A percentile compares a stretch with the other conserved stretches of the same genome.
phyloP scores from a whole-genome alignment of 2,329 filamentous ascomycete species.

The Diplocarpon mali region DNA sequence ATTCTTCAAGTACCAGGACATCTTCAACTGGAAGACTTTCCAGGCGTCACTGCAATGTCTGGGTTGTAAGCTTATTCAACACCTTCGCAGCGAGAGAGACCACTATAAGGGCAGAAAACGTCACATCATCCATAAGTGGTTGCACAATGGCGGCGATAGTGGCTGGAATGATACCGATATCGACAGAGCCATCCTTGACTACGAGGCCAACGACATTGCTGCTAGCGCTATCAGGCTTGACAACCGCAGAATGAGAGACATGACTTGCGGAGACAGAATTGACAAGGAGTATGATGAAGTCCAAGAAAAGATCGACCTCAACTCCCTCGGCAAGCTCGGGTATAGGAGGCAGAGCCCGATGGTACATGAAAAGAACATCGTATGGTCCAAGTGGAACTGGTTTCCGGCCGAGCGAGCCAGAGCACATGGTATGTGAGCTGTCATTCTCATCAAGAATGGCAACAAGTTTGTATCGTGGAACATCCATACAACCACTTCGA shows the following conservation, averaged over 20 bases:
- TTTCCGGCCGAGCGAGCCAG: too few relatives aligned
- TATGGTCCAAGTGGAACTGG: too few relatives aligned
- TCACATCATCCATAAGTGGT: conserved; percentile 15
- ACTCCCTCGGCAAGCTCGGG: too few relatives aligned
- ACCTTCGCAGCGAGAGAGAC: conserved; percentile 16
- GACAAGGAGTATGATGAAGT: conserved; percentile 18
- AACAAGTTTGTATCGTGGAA: too few relatives aligned
- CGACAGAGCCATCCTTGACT: conserved; percentile 2
- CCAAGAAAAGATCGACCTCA: too few relatives aligned
- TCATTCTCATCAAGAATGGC: too few relatives aligned
- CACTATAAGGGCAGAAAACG: conserved; percentile 21
- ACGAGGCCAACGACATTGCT: conserved; percentile 1
- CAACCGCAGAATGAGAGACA: neutral
- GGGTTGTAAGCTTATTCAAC: conserved; percentile 14
- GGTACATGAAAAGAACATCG: too few relatives aligned
- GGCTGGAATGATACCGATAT: conserved; percentile 8
- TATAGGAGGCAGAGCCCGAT: too few relatives aligned
- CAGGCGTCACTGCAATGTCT: conserved; percentile 12
- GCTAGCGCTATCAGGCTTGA: neutral
- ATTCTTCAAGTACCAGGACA: conserved; percentile 2
- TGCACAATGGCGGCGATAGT: neutral
- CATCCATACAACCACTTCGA: too few relatives aligned
- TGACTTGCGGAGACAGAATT: neutral
- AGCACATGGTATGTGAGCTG: too few relatives aligned
- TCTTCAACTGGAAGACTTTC: conserved; percentile 5